Percentiles rank a stretch among this genome's conserved stretches.
Evolutionary conservation across 768 basidiomycete species (phyloP).

Genomic region (Cystofilobasidium macerans): DNA sequence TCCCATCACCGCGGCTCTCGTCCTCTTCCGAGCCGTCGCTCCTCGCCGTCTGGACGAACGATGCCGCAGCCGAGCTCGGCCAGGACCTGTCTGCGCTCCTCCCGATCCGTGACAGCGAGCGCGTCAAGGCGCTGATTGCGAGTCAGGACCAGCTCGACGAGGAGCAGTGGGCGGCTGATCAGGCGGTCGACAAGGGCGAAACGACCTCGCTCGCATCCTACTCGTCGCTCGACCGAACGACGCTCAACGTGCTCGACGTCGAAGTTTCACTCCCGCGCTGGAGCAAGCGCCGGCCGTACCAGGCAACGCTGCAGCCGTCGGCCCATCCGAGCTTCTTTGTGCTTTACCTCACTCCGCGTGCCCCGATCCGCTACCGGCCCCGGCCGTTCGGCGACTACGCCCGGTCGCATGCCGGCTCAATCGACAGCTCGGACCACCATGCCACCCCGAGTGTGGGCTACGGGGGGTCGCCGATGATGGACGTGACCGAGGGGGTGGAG

Average conservation of each 20-base stretch:
- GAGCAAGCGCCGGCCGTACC: background rate
- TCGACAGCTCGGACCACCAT: no score
- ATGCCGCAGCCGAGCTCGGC: background rate
- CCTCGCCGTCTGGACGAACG: conserved; percentile 5
- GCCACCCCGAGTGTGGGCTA: no score
- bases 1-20: conserved; percentile 16
- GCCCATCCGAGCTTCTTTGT: conserved; percentile 14
- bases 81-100: background rate
- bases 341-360: conserved; percentile 1
- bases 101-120: background rate
- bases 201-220: conserved; percentile 6
- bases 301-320: background rate
- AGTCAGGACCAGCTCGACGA: conserved; percentile 13
- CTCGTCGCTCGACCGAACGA: background rate
- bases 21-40: conserved; percentile 23
- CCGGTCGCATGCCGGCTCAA: no score
- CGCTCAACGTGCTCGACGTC: background rate
- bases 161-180: background rate
- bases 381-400: background rate
- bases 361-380: background rate
- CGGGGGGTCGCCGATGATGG: no score
- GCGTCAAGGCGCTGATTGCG: conserved; percentile 5
- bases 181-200: background rate
- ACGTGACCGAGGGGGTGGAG: no score
- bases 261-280: background rate